Evolutionary conservation across 2,329 filamentous ascomycete genomes (phyloP).

Genomic region (Talaromyces sp.): DNA sequence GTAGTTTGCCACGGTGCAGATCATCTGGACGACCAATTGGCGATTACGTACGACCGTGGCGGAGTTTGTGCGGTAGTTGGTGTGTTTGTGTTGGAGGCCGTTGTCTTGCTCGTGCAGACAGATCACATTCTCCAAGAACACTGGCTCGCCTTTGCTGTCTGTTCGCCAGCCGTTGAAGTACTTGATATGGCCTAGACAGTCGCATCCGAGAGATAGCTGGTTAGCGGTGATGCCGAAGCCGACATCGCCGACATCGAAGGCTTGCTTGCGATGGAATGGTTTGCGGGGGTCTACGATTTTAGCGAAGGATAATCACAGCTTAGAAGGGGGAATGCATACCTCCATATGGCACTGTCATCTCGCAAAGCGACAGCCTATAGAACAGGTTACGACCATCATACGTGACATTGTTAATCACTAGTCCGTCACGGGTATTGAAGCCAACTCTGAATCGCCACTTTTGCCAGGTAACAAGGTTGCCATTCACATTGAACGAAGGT

Average conservation of each 20-base stretch:
- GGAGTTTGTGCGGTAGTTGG: conserved; percentile 64
- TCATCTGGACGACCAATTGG: conserved; percentile 65
- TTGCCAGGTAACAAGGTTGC: conserved; percentile 61
- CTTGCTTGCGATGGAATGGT: conserved; percentile 67
- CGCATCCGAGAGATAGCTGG: conserved; percentile 66
- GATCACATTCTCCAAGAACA: conserved; percentile 59
- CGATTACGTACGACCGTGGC: conserved; percentile 62
- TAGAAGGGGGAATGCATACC: conserved; percentile 22
- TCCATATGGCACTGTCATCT: conserved; percentile 57
- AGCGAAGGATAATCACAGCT: background rate
- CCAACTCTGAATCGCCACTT: conserved; percentile 62
- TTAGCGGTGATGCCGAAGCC: conserved; percentile 66
- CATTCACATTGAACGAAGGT: conserved; percentile 57
- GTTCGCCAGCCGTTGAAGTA: conserved; percentile 59
- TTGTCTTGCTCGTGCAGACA: conserved; percentile 70
- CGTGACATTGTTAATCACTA: conserved; percentile 64
- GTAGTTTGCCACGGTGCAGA: conserved; percentile 70
- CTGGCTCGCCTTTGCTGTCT: conserved; percentile 47
- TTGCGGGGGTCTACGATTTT: conserved; percentile 55
- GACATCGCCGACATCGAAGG: conserved; percentile 67
- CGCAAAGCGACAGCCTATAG: conserved; percentile 63
- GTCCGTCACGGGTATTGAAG: conserved; percentile 62
- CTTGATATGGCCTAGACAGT: conserved; percentile 68
- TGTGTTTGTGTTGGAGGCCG: conserved; percentile 69
- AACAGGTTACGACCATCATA: conserved; percentile 64